Evolutionary conservation across 2,329 filamentous ascomycete species (phyloP).

Genomic region (Rhexocercosporidium sp.): DNA sequence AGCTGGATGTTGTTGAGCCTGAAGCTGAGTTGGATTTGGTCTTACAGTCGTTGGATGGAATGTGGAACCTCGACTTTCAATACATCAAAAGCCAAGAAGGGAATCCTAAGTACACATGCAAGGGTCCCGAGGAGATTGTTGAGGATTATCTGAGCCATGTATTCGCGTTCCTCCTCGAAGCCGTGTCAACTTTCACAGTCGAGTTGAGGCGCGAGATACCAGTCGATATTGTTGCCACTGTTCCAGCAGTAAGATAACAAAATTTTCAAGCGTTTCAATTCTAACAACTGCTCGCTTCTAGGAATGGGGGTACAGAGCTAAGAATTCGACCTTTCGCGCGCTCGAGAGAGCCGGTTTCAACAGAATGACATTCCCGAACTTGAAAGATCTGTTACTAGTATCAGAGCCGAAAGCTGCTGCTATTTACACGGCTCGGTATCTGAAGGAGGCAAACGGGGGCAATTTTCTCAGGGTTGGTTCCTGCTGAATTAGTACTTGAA

Average conservation of each 20-base stretch:
- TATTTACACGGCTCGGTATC: conserved; percentile 37
- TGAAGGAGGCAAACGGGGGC: conserved; percentile 25
- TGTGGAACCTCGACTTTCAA: conserved; percentile 38
- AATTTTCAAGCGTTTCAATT: too few relatives aligned
- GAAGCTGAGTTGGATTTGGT: conserved; percentile 39
- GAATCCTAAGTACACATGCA: conserved; percentile 34
- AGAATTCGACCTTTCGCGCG: conserved; percentile 40
- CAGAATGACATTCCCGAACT: conserved; percentile 33
- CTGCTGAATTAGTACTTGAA: not conserved
- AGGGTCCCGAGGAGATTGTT: conserved; percentile 39
- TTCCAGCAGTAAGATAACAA: conserved; percentile 23
- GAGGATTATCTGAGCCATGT: conserved; percentile 39
- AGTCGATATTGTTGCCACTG: conserved; percentile 41
- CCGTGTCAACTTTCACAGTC: conserved; percentile 25
- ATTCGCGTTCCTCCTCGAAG: conserved; percentile 26
- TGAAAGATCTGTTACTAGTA: conserved; percentile 37
- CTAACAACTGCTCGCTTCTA: conserved; percentile 12
- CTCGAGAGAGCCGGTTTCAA: conserved; percentile 40
- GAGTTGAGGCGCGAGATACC: conserved; percentile 22
- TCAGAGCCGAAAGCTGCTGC: conserved; percentile 42
- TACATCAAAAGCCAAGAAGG: conserved; percentile 28
- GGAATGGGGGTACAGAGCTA: conserved; percentile 41
- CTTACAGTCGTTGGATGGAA: conserved; percentile 39
- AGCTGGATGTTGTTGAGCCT: conserved; percentile 36
- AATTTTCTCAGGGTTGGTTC: conserved; percentile 23